Base-by-base conservation (phyloP, 306 rosid species). In the Fragaria ananassa region DNA sequence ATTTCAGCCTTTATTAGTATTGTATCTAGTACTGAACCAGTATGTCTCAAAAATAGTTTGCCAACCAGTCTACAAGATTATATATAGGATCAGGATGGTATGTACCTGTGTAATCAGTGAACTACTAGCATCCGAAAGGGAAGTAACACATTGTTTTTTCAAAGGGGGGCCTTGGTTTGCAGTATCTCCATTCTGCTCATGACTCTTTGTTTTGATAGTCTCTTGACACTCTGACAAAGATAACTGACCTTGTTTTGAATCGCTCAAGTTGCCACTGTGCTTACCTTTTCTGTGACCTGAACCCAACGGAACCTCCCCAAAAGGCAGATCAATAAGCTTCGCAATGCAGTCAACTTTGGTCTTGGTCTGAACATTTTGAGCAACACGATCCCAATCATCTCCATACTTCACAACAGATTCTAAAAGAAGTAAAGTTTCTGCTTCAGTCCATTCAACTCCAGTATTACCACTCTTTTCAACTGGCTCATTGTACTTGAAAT, bases 381-480 rank as follows among this genome's bases (percentile, higher is more conserved):
- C 92, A 78, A 95, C 96, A 69, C 91, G 91, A 10, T 90, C 99
- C 99, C 99, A 95, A 79, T 89, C 91, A 83, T 95, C 97, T 76
- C 99, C 99, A 74, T 95, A 87, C 87, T 90, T 95, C 89, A 84
- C 73, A 76, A 92, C 96, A 80, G 97, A 95, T 83, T 95, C 97
- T 80, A 95, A 87, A 74, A 95, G 97, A 77, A 90, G 88, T 21
- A 95, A 86, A 47, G 87, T 95, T 82, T 95, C 99, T 34, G 88
- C 88, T 79, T 95, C 99, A 3, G 92, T 95, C 99, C 99, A 95
- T 71, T 75, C 80, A 76, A 86, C 83, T 77, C 79, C 84, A 1
- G 64, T 51, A 74, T 78, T 80, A 73, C 68, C 49, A 37, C 75
- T 72, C 41, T 83, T 86, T 80, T 80, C 93, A 79, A 51, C 72